Evolutionary conservation across 2,329 filamentous ascomycete species (phyloP).

Genomic region (Myriosclerotinia curreyana): DNA sequence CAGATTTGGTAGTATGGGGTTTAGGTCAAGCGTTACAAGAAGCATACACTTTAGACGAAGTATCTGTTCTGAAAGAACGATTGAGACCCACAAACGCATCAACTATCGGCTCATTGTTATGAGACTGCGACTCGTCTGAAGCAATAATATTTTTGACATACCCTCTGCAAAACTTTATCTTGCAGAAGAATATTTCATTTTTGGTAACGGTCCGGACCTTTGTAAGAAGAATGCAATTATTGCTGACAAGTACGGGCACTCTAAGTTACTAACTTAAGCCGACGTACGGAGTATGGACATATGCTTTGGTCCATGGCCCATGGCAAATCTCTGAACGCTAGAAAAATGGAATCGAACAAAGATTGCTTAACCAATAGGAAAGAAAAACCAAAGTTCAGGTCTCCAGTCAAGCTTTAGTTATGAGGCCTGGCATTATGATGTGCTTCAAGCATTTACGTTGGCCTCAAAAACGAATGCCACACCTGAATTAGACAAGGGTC

Average conservation of each 20-base stretch:
- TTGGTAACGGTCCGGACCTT: slow-evolving; percentile 75
- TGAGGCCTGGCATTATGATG: neutral
- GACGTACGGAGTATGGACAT: slow-evolving; percentile 68
- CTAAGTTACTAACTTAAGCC: slow-evolving; percentile 71
- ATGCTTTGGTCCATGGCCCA: neutral
- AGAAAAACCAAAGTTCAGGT: neutral
- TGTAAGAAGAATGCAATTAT: slow-evolving; percentile 81
- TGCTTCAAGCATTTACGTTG: neutral
- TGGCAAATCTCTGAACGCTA: neutral
- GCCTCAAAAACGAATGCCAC: neutral
- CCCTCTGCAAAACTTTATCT: slow-evolving; percentile 58
- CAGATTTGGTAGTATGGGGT: neutral
- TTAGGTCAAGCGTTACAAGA: neutral
- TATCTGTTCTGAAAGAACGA: neutral
- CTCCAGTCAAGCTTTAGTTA: neutral
- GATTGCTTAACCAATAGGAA: neutral
- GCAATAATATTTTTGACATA: neutral
- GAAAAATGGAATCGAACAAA: neutral
- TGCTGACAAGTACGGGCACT: slow-evolving; percentile 66
- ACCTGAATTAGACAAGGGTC: neutral
- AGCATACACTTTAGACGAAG: neutral
- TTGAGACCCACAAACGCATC: neutral
- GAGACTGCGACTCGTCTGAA: neutral
- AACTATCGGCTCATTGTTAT: neutral
- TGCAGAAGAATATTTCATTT: slow-evolving; percentile 77